A percentile compares a stretch with the other conserved stretches of the same genome.
phyloP scores from a whole-genome alignment of 441 rosid species.

The Rhodomyrtus psidioides region DNA sequence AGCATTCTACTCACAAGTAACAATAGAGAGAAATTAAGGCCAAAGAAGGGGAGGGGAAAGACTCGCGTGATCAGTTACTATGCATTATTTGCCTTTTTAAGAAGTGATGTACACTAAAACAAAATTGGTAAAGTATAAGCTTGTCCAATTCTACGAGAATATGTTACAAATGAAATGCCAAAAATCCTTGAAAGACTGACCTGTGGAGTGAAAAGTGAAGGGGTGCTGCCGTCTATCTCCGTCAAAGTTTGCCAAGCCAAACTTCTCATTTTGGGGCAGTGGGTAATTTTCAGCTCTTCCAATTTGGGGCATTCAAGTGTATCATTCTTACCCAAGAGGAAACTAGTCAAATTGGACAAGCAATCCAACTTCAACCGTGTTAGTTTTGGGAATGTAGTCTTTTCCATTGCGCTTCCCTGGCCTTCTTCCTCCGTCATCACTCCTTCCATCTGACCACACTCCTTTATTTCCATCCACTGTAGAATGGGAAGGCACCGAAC shows the following conservation, averaged over 20 bases:
- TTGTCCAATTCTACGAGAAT: too few species aligned
- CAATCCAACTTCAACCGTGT: rapidly evolving
- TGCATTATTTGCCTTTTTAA: too few species aligned
- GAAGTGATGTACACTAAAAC: too few species aligned
- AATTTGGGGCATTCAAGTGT: rapidly evolving
- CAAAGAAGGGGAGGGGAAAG: too few species aligned
- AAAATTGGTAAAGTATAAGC: too few species aligned
- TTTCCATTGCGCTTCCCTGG: rapidly evolving
- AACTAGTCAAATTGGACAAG: background rate
- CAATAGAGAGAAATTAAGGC: too few species aligned
- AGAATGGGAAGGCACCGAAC: background rate
- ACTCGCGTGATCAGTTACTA: too few species aligned
- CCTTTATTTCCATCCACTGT: too few species aligned
- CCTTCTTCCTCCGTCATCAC: background rate
- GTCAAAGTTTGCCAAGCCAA: rapidly evolving
- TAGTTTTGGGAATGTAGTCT: background rate
- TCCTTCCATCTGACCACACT: too few species aligned
- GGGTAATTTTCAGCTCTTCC: rapidly evolving
- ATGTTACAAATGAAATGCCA: too few species aligned
- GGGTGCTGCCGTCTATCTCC: background rate
- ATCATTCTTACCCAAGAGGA: rapidly evolving
- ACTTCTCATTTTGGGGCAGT: background rate
- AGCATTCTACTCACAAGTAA: too few species aligned
- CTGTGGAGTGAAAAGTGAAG: background rate
- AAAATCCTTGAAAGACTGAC: too few species aligned